Evolutionary conservation across 75 land plant genomes (phyloP).

Genomic region (Ceratopteris richardii): DNA sequence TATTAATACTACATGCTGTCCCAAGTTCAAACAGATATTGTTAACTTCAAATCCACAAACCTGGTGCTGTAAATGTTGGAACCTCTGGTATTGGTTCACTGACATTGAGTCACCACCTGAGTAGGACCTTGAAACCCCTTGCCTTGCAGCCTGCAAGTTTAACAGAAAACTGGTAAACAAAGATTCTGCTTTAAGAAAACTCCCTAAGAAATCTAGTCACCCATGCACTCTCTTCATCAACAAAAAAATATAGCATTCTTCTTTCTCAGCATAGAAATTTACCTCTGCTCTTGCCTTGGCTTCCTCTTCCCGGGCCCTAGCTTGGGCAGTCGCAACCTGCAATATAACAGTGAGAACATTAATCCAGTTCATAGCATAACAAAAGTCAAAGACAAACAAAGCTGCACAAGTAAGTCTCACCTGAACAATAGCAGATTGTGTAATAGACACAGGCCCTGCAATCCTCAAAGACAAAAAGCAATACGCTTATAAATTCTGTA

Average conservation of each 20-base stretch:
- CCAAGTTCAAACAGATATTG: too few species aligned
- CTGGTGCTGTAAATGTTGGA: not conserved
- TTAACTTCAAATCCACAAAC: not conserved
- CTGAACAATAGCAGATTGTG: slow-evolving; percentile 12
- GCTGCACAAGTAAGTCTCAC: not conserved
- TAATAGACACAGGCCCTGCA: slow-evolving; percentile 7
- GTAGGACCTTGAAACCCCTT: not conserved
- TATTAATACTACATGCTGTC: too few species aligned
- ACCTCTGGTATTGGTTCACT: not conserved
- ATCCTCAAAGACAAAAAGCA: not conserved
- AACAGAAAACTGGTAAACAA: not conserved
- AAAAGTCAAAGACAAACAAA: not conserved
- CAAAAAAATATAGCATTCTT: too few species aligned
- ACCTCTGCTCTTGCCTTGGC: slow-evolving; percentile 13
- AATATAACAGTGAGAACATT: too few species aligned
- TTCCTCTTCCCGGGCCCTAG: slow-evolving; percentile 12
- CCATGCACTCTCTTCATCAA: too few species aligned
- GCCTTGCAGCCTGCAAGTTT: slow-evolving; percentile 2
- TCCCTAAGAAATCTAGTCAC: too few species aligned
- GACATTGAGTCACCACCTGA: not conserved
- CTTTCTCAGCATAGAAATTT: too few species aligned
- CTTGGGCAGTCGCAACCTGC: slow-evolving; percentile 12
- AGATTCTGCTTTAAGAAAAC: too few species aligned
- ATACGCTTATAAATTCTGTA: not conserved
- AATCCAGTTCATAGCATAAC: too few species aligned